A percentile compares a stretch with the other conserved stretches of the same genome.
phyloP scores from a whole-genome alignment of 257 asterid species.

The Penstemon davidsonii region DNA sequence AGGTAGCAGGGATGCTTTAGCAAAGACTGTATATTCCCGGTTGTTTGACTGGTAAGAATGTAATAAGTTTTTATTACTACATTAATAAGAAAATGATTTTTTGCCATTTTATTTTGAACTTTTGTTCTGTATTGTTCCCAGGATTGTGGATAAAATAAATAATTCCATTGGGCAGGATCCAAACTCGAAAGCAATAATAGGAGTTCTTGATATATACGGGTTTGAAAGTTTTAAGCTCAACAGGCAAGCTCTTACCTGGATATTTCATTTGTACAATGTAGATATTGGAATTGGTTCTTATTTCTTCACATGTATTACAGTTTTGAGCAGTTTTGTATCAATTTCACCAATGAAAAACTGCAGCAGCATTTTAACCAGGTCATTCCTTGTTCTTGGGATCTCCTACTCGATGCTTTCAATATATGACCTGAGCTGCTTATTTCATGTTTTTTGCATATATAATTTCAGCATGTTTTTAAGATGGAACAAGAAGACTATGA shows the following conservation, averaged over 20 bases:
- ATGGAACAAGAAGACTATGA: constrained; percentile 99
- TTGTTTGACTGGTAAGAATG: constrained; percentile 78
- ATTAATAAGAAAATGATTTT: constrained; percentile 17
- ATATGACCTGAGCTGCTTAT: constrained; percentile 26
- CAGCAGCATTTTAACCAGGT: constrained; percentile 99
- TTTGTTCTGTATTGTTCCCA: constrained; percentile 34
- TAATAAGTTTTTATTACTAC: constrained; percentile 5
- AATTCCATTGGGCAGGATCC: constrained; percentile 98
- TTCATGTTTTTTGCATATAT: constrained; percentile 27
- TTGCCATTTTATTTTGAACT: constrained; percentile 25
- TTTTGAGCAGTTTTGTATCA: constrained; percentile 99
- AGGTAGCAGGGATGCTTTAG: constrained; percentile 95
- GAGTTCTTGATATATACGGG: constrained; percentile 97
- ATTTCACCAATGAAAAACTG: constrained; percentile 95
- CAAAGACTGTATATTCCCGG: constrained; percentile 86
- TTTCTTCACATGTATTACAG: constrained; percentile 43
- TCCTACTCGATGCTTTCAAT: constrained; percentile 24
- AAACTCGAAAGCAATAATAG: constrained; percentile 85
- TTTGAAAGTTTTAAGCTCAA: constrained; percentile 92
- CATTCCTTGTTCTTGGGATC: constrained; percentile 27
- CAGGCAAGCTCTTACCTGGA: constrained; percentile 41
- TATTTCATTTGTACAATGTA: constrained; percentile 23
- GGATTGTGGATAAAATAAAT: constrained; percentile 96
- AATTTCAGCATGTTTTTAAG: constrained; percentile 93
- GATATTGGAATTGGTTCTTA: constrained; percentile 27